Conservation (phyloP, 106 monocot genomes). For the Cymbidium sinense region DNA sequence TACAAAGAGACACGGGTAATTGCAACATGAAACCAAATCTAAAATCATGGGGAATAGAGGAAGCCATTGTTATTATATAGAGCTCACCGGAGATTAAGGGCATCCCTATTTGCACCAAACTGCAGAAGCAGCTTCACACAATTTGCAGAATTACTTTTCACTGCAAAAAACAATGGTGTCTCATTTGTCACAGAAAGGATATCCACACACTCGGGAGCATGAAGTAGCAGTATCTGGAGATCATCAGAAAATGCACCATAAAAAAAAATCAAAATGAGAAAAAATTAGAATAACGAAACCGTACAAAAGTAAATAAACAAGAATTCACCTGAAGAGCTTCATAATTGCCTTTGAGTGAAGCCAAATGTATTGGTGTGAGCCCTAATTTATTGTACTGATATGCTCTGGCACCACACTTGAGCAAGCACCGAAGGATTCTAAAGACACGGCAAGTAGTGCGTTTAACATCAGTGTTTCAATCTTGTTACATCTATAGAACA, state of each 20-base stretch:
- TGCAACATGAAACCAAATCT: background rate
- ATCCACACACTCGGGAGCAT: conserved; percentile 26
- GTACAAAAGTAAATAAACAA: background rate
- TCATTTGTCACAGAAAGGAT: conserved; percentile 21
- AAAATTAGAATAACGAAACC: background rate
- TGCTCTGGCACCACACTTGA: conserved; percentile 23
- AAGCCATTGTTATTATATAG: background rate
- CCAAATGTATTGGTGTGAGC: conserved; percentile 24
- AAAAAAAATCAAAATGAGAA: background rate
- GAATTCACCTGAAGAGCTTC: conserved; percentile 25
- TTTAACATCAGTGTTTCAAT: too few relatives aligned
- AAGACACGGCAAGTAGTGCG: background rate
- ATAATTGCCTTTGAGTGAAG: conserved; percentile 26
- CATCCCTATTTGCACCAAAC: conserved; percentile 25
- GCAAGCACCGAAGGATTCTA: conserved; percentile 23
- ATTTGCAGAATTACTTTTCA: conserved; percentile 15
- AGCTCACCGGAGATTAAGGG: conserved; percentile 18
- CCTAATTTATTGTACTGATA: conserved; percentile 25
- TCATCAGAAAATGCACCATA: background rate
- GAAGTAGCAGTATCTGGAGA: conserved; percentile 26
- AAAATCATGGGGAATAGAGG: background rate
- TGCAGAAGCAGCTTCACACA: conserved; percentile 29
- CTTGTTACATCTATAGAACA: background rate
- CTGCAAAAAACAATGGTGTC: conserved; percentile 32
- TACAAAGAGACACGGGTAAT: background rate